A percentile compares a stretch with the other conserved stretches of the same genome.
Evolutionary conservation across 139 green algal species (phyloP).

Genomic region (Zygnema circumcarinatum): DNA sequence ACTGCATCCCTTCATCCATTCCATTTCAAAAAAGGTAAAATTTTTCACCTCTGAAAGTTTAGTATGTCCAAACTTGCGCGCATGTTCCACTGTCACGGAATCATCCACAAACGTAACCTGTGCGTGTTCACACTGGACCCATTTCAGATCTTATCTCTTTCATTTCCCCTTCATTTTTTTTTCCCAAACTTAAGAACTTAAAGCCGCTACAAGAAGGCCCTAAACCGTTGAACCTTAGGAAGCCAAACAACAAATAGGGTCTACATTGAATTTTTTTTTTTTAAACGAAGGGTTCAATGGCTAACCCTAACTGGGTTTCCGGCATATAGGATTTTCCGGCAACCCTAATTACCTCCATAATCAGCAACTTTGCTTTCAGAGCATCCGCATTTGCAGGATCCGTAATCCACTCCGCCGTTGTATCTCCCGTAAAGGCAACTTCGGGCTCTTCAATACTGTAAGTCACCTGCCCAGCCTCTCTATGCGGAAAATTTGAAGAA

Average conservation of each 20-base stretch:
- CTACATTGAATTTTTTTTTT: neutral
- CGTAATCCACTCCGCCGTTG: slow-evolving; percentile 72
- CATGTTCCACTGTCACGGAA: slow-evolving; percentile 59
- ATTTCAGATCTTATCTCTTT: too few species aligned
- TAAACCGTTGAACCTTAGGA: neutral
- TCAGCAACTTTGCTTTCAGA: slow-evolving; percentile 72
- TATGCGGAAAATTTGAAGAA: too few species aligned
- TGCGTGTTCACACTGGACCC: too few species aligned
- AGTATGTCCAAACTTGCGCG: slow-evolving; percentile 60
- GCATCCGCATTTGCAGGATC: slow-evolving; percentile 62
- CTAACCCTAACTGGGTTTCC: neutral
- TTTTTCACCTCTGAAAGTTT: slow-evolving; percentile 45
- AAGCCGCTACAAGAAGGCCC: too few species aligned
- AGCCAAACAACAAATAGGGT: neutral
- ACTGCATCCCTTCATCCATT: too few species aligned
- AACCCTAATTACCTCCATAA: slow-evolving; percentile 76
- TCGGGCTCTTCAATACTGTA: slow-evolving; percentile 65
- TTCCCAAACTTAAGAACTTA: too few species aligned
- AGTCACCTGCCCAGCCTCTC: slow-evolving; percentile 16
- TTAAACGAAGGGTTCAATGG: neutral
- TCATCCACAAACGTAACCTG: slow-evolving; percentile 75
- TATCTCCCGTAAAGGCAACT: slow-evolving; percentile 88
- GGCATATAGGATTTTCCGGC: neutral
- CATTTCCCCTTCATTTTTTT: too few species aligned
- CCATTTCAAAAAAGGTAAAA: too few species aligned